Evolutionary conservation across 371 early-diverging fungal genomes (phyloP).

Genomic region (Polyrhizophydium stewartii): DNA sequence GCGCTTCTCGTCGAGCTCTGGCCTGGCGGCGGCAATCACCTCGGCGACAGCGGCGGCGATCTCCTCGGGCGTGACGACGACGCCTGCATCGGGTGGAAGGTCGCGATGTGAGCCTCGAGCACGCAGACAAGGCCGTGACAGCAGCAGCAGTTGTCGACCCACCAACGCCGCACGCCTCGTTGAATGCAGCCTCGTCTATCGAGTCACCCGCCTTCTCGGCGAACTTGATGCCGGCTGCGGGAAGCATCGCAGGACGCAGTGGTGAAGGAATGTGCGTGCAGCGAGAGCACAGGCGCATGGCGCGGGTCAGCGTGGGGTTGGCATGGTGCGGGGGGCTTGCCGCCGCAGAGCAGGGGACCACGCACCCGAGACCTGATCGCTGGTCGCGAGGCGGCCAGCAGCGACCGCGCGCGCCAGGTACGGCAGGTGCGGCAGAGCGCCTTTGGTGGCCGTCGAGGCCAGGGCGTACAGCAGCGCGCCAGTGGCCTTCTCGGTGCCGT

Average conservation of each 20-base stretch:
- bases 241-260: conserved; percentile 1
- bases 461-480: conserved; percentile 83
- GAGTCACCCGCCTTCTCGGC: conserved; percentile 50
- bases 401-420: conserved; percentile 76
- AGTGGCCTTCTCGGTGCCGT: conserved; percentile 55
- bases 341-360: neutral
- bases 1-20: conserved; percentile 71
- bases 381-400: conserved; percentile 61
- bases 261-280: too few species aligned
- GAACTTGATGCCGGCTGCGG: conserved; percentile 85
- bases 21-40: conserved; percentile 51
- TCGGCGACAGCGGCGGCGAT: conserved; percentile 26
- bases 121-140: too few species aligned
- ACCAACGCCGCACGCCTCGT: conserved; percentile 89
- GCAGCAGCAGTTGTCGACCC: conserved; percentile 17
- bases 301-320: too few species aligned
- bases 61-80: conserved; percentile 61
- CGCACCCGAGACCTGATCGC: conserved; percentile 87
- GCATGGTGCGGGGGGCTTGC: too few species aligned
- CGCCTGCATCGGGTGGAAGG: conserved; percentile 40
- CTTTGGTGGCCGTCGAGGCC: conserved; percentile 80
- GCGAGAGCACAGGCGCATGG: too few species aligned
- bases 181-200: conserved; percentile 65
- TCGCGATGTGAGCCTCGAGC: too few species aligned
- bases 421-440: conserved; percentile 64